A percentile compares a stretch with the other conserved stretches of the same genome.
Evolutionary conservation across 2,329 filamentous ascomycete genomes (phyloP).

Genomic region (Stemphylium lycopersici): DNA sequence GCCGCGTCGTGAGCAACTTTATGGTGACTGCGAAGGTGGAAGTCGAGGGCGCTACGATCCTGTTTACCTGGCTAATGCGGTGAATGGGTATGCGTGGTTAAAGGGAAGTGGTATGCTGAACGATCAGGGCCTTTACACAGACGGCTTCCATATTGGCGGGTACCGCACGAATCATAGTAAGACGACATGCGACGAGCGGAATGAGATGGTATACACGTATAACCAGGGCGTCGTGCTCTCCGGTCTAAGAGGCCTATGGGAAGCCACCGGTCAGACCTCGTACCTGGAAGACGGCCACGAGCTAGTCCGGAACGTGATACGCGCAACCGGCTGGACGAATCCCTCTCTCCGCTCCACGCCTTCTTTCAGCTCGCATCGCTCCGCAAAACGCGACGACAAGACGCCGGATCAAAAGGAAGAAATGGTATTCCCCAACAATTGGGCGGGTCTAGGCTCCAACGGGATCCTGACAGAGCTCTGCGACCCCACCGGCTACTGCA

Average conservation of each 20-base stretch:
- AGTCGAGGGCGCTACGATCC: constrained; percentile 56
- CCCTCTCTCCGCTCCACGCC: neutral
- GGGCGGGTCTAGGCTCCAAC: constrained; percentile 76
- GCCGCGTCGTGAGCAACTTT: constrained; percentile 1
- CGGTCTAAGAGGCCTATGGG: constrained; percentile 79
- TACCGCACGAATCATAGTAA: constrained; percentile 64
- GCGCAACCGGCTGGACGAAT: constrained; percentile 76
- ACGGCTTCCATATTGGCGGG: constrained; percentile 84
- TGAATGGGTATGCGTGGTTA: constrained; percentile 83
- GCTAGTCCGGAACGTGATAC: constrained; percentile 76
- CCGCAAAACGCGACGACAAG: constrained; percentile 8
- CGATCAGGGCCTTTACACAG: constrained; percentile 73
- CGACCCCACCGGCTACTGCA: constrained; percentile 75
- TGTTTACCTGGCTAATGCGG: constrained; percentile 72
- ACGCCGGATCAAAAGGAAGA: neutral
- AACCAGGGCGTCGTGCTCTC: constrained; percentile 92
- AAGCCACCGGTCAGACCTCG: constrained; percentile 71
- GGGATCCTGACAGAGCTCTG: constrained; percentile 87
- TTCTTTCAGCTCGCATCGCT: constrained; percentile 1
- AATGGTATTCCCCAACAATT: constrained; percentile 47
- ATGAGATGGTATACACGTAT: constrained; percentile 93
- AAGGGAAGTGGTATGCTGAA: constrained; percentile 81
- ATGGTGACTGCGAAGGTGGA: constrained; percentile 16
- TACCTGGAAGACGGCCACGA: constrained; percentile 81
- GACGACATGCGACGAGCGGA: constrained; percentile 76